phyloP scores from a whole-genome alignment of 2,329 filamentous ascomycete genomes.

The Chalaropsis ovoidea region DNA sequence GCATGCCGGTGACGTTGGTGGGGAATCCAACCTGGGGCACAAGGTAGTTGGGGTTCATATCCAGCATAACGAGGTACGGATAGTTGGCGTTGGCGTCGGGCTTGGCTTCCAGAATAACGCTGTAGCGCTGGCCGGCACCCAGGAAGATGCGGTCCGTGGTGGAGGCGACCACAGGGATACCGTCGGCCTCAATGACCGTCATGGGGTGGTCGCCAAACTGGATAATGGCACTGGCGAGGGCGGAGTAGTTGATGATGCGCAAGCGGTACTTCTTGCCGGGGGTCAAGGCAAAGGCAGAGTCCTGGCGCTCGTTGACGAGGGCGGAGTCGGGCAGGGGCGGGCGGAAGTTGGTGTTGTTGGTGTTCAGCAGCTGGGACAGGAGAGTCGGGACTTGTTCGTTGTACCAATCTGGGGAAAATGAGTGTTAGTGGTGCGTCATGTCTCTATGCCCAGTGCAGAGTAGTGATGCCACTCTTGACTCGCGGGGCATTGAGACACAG shows the following conservation, averaged over 20 bases:
- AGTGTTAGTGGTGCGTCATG: background rate
- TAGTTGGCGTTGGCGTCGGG: conserved; percentile 35
- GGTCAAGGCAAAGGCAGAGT: conserved; percentile 25
- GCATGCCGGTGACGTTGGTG: conserved; percentile 38
- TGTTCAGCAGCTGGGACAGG: conserved; percentile 38
- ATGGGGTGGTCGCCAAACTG: conserved; percentile 39
- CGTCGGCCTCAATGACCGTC: conserved; percentile 39
- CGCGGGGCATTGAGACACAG: background rate
- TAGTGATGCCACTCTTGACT: background rate
- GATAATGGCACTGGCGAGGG: conserved; percentile 37
- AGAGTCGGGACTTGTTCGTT: conserved; percentile 44
- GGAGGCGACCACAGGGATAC: conserved; percentile 34
- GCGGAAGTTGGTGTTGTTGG: conserved; percentile 39
- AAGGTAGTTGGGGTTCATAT: conserved; percentile 36
- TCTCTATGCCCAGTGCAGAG: no score
- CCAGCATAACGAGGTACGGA: conserved; percentile 37
- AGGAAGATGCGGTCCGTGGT: conserved; percentile 35
- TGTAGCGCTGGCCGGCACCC: conserved; percentile 39
- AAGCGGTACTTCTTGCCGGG: conserved; percentile 37
- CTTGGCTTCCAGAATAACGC: conserved; percentile 38
- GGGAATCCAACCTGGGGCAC: conserved; percentile 30
- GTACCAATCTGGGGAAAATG: conserved; percentile 42
- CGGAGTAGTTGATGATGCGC: conserved; percentile 40
- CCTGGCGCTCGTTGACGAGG: conserved; percentile 42
- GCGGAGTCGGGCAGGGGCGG: conserved; percentile 45